These are phyloP conservation scores for Cercospora sojina DNA, from an alignment of 2,329 filamentous ascomycete species.

Conservation along the genomic window DNA sequence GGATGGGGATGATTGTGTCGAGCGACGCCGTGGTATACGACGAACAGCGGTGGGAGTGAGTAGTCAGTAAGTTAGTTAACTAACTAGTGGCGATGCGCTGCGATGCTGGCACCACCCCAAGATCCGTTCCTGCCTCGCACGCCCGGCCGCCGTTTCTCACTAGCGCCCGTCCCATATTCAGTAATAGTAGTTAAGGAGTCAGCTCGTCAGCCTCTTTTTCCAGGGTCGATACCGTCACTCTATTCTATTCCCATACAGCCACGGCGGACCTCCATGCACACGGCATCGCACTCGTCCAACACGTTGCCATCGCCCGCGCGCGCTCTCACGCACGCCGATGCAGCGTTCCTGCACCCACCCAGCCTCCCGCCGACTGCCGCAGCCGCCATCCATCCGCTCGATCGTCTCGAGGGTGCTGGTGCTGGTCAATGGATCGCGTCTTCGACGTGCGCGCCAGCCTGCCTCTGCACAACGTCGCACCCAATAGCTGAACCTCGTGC, in stretches of 20 bases:
- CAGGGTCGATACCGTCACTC: neutral
- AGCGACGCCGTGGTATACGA: neutral
- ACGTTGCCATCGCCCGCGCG: neutral
- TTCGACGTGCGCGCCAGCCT: neutral
- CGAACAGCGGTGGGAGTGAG: too few relatives aligned
- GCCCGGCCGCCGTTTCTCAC: neutral
- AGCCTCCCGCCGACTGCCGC: neutral
- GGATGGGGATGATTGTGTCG: neutral
- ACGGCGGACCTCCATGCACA: neutral
- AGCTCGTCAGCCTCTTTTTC: constrained; percentile 2
- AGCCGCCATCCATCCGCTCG: neutral
- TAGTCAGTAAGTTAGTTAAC: too few relatives aligned
- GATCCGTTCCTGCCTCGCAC: neutral
- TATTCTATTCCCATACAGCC: neutral
- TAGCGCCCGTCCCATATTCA: neutral
- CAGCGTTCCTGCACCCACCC: neutral
- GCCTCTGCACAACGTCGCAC: neutral
- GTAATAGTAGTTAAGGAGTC: constrained; percentile 10
- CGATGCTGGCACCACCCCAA: neutral
- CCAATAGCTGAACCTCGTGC: neutral
- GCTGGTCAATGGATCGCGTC: neutral
- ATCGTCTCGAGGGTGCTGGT: neutral
- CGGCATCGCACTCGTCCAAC: neutral
- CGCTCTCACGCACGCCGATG: neutral
- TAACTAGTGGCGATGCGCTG: neutral